These are phyloP conservation scores for Aspergillus ellipticus DNA, from an alignment of 495 filamentous ascomycete species.

Conservation along the genomic window DNA sequence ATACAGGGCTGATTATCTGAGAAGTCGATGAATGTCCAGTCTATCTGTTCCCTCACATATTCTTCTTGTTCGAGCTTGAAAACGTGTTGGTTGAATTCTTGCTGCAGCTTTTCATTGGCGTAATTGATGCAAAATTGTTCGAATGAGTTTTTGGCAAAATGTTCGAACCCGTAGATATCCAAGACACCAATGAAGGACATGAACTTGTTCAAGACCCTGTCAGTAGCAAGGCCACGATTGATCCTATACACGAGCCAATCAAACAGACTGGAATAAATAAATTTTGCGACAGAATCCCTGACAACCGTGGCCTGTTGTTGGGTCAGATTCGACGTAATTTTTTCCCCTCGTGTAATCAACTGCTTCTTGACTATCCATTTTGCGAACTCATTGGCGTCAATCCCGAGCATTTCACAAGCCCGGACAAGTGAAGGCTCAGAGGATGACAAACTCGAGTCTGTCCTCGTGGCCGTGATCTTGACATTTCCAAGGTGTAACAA, in stretches of 20 bases:
- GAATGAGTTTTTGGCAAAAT: conserved; percentile 99
- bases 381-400: conserved; percentile 82
- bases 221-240: conserved; percentile 84
- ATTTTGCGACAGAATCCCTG: conserved; percentile 96
- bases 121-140: conserved; percentile 99
- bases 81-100: conserved; percentile 99
- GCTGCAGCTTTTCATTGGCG: conserved; percentile 97
- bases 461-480: conserved; percentile 86
- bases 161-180: conserved; percentile 99
- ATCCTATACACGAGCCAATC: conserved; percentile 98
- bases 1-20: conserved; percentile 99
- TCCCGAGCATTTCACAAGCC: conserved; percentile 84
- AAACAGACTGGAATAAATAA: conserved; percentile 96
- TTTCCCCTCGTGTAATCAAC: conserved; percentile 92
- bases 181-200: conserved; percentile 97
- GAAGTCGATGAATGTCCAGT: conserved; percentile 99
- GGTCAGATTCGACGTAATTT: conserved; percentile 93
- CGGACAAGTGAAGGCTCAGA: conserved; percentile 76
- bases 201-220: conserved; percentile 77
- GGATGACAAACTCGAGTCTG: conserved; percentile 76
- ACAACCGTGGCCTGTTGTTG: conserved; percentile 94
- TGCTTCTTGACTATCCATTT: conserved; percentile 99
- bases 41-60: conserved; percentile 93
- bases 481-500: conserved; percentile 94
- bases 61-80: conserved; percentile 99